These are phyloP conservation scores for Ilyonectria robusta DNA, from an alignment of 2,329 filamentous ascomycete species.

Conservation along the genomic window DNA sequence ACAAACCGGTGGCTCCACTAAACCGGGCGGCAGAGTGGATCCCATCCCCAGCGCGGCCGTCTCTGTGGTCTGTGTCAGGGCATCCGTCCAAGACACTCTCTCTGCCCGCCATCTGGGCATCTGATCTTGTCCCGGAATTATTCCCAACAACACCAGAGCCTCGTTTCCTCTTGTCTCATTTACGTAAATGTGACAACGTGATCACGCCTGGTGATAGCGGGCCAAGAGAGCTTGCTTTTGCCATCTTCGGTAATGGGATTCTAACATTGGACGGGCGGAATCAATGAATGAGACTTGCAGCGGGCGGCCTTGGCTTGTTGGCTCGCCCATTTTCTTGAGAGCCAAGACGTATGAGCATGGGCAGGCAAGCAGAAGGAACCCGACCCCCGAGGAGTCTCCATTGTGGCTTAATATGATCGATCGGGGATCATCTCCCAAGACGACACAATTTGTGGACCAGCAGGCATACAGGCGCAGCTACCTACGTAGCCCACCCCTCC, in stretches of 20 bases:
- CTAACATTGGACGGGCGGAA: background rate
- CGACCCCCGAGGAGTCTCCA: conserved; percentile 1
- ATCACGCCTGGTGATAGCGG: background rate
- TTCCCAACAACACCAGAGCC: background rate
- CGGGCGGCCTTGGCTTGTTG: background rate
- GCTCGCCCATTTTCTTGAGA: background rate
- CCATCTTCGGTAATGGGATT: background rate
- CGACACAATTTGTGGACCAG: conserved; percentile 14
- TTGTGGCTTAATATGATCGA: conserved; percentile 26
- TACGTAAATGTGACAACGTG: background rate
- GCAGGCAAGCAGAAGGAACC: background rate
- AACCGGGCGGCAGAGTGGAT: conserved; percentile 37
- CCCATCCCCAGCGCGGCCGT: conserved; percentile 15
- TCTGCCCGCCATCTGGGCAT: conserved; percentile 5
- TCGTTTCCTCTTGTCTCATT: conserved; percentile 1
- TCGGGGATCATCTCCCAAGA: conserved; percentile 13
- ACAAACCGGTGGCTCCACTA: conserved; percentile 46
- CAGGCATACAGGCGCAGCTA: background rate
- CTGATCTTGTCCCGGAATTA: background rate
- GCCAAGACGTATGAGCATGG: background rate
- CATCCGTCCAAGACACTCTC: background rate
- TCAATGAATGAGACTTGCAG: background rate
- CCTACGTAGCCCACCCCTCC: conserved; percentile 10
- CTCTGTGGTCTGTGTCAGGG: background rate
- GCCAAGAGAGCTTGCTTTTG: background rate